Evolutionary conservation across 2,329 filamentous ascomycete species (phyloP), one percentile per base, ranked within the genome.

Genomic region (Penicillium sclerotiorum): DNA sequence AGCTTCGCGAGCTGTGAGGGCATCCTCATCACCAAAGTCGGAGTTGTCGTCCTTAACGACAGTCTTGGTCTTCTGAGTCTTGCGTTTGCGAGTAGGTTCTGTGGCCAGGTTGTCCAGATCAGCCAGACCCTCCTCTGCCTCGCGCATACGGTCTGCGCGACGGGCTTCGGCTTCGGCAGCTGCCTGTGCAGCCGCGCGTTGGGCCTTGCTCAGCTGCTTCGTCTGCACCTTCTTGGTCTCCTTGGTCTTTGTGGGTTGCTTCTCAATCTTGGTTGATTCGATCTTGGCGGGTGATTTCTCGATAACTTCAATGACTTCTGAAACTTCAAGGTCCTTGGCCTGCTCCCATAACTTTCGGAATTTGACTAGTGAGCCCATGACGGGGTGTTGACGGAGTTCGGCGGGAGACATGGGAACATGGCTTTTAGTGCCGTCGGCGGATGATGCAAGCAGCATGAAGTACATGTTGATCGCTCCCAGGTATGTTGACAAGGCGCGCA

Each of bases 21-120:
- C 76, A 13, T 89, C 87, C 68, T 96, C 91, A 64, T 99, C 94
- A 61, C 93, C 94, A 67, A 99, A 93, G 76, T 99, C 94, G 2
- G 91, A 95, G 62, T 89, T 82, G 53, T 87, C 83, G 13, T 72
- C 67, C 50, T 63, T 61, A 65, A 68, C 11, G 55, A 60, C 20
- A 73, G 62, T 8, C 59, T 59, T 62, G 44, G 58, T 45, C 55
- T 61, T 69, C 58, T 65, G 64, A 37, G 57, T 60, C 52, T 75
- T 79, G 45, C 74, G 73, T 62, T 76, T 80, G 55, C 74, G 56
- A 71, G 68, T 49, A 63, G 74, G 47, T 73, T 75, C 50, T 84
- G 63, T 58, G 39, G 71, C 74, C 20, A 94, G 76, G 27, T 80
- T 75, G 45, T 87, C 84, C 13, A 95, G 80, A 57, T 88, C 85